A percentile compares a stretch with the other conserved stretches of the same genome.
Evolutionary conservation across 805 yeast genomes (phyloP).

Genomic region (Starmera dryadoides): DNA sequence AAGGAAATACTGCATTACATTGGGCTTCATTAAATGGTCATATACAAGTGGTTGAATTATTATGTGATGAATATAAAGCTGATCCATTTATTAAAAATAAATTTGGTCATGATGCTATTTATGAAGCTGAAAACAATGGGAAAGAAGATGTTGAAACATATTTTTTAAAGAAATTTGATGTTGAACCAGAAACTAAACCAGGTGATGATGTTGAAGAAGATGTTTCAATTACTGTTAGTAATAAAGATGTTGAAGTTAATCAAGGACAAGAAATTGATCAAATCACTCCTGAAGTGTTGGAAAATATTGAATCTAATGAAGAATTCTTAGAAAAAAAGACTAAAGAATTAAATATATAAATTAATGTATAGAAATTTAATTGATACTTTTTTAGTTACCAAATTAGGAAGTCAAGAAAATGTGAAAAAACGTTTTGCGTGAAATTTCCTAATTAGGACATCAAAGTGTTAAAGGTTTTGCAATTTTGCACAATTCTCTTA

Average conservation of each 20-base stretch:
- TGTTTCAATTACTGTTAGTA: constrained; percentile 17
- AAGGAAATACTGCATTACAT: constrained; percentile 91
- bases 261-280: constrained; percentile 47
- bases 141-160: constrained; percentile 73
- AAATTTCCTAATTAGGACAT: too few species aligned
- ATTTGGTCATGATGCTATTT: constrained; percentile 76
- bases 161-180: constrained; percentile 64
- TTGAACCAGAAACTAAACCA: constrained; percentile 38
- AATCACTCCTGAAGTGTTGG: constrained; percentile 37
- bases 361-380: too few species aligned
- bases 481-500: not conserved
- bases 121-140: constrained; percentile 79
- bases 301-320: constrained; percentile 30
- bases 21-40: constrained; percentile 96
- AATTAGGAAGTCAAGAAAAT: not conserved
- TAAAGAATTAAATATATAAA: constrained; percentile 13
- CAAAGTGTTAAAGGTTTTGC: not conserved
- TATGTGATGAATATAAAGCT: constrained; percentile 70
- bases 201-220: constrained; percentile 41
- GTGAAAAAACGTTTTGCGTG: too few species aligned
- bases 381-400: too few species aligned
- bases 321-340: constrained; percentile 23
- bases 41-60: constrained; percentile 53
- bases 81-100: constrained; percentile 76
- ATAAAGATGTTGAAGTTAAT: constrained; percentile 29